These are phyloP conservation scores for Xylaria nigripes DNA, from an alignment of 495 filamentous ascomycete genomes.

Conservation along the genomic window DNA sequence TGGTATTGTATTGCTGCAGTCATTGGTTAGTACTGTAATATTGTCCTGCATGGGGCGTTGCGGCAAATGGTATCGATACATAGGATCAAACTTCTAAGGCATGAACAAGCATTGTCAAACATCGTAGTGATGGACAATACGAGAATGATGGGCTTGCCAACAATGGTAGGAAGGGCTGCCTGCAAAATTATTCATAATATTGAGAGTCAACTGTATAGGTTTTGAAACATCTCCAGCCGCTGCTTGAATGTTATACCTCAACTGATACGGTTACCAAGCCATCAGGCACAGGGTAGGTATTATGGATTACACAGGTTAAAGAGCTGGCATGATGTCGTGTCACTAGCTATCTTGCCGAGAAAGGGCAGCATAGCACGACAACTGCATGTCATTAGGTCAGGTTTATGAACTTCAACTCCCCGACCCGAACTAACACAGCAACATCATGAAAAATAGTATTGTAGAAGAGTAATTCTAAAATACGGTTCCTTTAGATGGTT, in stretches of 20 bases:
- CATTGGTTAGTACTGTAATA: slow-evolving; percentile 5
- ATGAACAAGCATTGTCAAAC: background rate
- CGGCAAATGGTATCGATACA: slow-evolving; percentile 1
- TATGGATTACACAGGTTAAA: background rate
- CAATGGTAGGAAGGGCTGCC: background rate
- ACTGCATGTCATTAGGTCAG: background rate
- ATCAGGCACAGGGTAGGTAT: background rate
- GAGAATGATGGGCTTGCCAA: background rate
- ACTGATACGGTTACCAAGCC: background rate
- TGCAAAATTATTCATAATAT: background rate
- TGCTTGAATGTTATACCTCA: background rate
- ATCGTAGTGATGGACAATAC: background rate
- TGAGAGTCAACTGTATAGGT: background rate
- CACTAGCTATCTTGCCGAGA: background rate
- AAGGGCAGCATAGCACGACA: background rate
- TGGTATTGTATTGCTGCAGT: background rate
- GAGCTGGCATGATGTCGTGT: background rate
- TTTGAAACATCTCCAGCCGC: background rate
- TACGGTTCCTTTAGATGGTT: too few relatives aligned
- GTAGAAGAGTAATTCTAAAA: too few relatives aligned
- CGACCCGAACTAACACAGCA: background rate
- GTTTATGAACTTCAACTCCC: background rate
- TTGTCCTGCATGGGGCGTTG: slow-evolving; percentile 4
- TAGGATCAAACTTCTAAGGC: background rate
- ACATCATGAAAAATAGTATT: too few relatives aligned